A percentile compares a stretch with the other conserved stretches of the same genome.
These are phyloP conservation scores for Dissoconium aciculare DNA, from an alignment of 2,329 filamentous ascomycete genomes.

Conservation along the genomic window DNA sequence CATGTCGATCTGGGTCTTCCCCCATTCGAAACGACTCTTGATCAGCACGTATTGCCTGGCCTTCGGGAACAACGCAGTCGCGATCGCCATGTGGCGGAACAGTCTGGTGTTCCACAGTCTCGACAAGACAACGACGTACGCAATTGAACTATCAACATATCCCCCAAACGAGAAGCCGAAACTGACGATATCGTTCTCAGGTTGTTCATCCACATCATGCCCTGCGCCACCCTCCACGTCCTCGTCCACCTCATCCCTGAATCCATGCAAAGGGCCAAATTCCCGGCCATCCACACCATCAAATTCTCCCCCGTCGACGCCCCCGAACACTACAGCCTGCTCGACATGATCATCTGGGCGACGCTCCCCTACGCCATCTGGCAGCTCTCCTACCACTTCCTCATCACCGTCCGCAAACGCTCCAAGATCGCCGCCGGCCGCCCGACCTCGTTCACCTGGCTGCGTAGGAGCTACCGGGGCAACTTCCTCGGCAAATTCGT, in stretches of 20 bases:
- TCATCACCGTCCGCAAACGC: conserved; percentile 86
- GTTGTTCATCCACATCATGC: conserved; percentile 99
- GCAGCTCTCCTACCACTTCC: conserved; percentile 85
- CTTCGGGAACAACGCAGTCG: conserved; percentile 91
- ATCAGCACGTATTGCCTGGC: conserved; percentile 84
- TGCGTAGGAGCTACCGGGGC: conserved; percentile 79
- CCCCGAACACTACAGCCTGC: conserved; percentile 56
- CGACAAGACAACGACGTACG: conserved; percentile 80
- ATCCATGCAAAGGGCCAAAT: conserved; percentile 51
- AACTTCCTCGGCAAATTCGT: conserved; percentile 80
- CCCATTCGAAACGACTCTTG: conserved; percentile 76
- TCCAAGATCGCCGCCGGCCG: conserved; percentile 93
- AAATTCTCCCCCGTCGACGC: conserved; percentile 54
- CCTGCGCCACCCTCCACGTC: conserved; percentile 82
- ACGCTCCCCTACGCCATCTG: conserved; percentile 83
- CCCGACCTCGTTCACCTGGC: conserved; percentile 94
- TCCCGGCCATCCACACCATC: conserved; percentile 76
- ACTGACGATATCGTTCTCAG: conserved; percentile 25
- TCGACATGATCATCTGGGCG: conserved; percentile 86
- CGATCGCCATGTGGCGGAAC: conserved; percentile 98
- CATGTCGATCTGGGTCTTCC: conserved; percentile 79
- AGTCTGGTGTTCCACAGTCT: conserved; percentile 96
- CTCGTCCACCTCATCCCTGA: conserved; percentile 67
- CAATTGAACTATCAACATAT: conserved; percentile 1
- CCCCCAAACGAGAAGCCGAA: conserved; percentile 1